Conservation (phyloP, 441 rosid species). For the Kokia cookei region DNA sequence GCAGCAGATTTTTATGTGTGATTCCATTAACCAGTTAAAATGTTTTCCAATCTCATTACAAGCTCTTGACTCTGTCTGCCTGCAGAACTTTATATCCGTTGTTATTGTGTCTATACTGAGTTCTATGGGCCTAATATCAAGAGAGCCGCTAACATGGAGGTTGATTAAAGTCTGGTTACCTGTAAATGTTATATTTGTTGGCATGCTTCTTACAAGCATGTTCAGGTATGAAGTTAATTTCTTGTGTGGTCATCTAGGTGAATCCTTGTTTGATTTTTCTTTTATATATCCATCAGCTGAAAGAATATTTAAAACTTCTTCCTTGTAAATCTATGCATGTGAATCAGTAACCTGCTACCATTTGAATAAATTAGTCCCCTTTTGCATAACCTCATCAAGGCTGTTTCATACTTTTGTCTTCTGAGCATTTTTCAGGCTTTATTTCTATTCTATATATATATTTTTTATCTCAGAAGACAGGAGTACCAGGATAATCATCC, state of each 20-base stretch:
- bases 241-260: not conserved
- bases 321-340: not conserved
- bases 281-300: not conserved
- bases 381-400: not conserved
- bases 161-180: constrained; percentile 95
- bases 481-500: not conserved
- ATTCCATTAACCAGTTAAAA: not conserved
- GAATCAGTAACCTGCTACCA: not conserved
- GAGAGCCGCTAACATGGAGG: constrained; percentile 83
- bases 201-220: constrained; percentile 99
- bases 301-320: not conserved
- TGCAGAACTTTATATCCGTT: constrained; percentile 94
- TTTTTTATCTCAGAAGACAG: not conserved
- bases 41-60: not conserved
- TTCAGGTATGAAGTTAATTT: constrained; percentile 60
- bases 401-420: not conserved
- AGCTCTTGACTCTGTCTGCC: constrained; percentile 9
- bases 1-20: not conserved
- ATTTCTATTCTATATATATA: not conserved
- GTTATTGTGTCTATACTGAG: constrained; percentile 67
- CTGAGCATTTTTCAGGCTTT: not conserved
- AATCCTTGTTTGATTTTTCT: not conserved
- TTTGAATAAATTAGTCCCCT: not conserved
- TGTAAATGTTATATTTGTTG: constrained; percentile 91
- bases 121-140: constrained; percentile 61